phyloP scores from a whole-genome alignment of 73 alveolate genomes.

The Effrenium voratum region DNA sequence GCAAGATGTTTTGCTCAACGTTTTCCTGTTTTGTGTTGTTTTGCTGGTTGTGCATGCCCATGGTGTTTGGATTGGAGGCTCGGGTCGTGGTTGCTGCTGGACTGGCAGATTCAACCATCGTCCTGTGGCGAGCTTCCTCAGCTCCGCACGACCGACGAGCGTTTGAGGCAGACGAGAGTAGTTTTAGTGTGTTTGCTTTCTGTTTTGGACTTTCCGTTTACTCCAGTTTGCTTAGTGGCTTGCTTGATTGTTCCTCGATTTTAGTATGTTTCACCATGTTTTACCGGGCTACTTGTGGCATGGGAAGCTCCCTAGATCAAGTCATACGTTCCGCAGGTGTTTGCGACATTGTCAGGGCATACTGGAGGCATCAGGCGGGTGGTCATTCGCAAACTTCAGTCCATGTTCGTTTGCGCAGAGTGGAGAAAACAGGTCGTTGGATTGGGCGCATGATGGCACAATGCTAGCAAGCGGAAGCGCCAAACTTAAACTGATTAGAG shows the following conservation, averaged over 20 bases:
- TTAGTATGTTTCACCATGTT: too few relatives aligned
- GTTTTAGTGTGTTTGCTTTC: background rate
- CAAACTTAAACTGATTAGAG: background rate
- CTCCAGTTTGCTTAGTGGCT: background rate
- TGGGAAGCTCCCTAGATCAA: background rate
- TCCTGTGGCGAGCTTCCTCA: background rate
- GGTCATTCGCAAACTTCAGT: background rate
- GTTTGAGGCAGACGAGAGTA: background rate
- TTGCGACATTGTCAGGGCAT: conserved; percentile 28
- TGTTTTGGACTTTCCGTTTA: background rate
- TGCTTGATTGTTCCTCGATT: background rate
- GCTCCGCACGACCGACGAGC: conserved; percentile 46
- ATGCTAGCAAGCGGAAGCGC: conserved; percentile 24
- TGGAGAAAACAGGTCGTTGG: conserved; percentile 1
- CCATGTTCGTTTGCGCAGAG: background rate
- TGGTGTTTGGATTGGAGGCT: background rate
- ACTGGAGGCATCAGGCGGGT: conserved; percentile 24
- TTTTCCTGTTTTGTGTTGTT: background rate
- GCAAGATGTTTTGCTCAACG: background rate
- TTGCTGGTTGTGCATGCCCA: background rate
- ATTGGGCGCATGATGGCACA: conserved; percentile 28
- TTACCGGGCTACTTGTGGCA: too few relatives aligned
- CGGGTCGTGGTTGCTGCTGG: conserved; percentile 42
- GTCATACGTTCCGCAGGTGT: background rate
- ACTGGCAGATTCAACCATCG: conserved; percentile 58